Conservation (phyloP, 2,329 filamentous ascomycete genomes). For the Pseudofabraea citricarpa region DNA sequence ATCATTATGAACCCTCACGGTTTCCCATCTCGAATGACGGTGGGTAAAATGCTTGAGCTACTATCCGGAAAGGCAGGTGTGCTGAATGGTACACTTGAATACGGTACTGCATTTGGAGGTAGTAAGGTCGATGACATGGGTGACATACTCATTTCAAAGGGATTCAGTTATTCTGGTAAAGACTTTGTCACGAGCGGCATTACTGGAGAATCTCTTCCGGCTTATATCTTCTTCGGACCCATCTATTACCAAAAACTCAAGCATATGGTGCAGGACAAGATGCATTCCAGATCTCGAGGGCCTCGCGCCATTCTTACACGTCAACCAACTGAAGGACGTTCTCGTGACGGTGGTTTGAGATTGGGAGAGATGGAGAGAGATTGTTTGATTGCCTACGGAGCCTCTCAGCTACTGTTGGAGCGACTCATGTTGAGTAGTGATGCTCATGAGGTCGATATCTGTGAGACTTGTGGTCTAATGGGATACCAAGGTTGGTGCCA, state of each 20-base stretch:
- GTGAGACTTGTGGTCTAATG: slow-evolving; percentile 90
- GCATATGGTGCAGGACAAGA: slow-evolving; percentile 99
- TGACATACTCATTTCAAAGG: slow-evolving; percentile 74
- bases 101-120: slow-evolving; percentile 82
- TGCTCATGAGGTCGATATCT: slow-evolving; percentile 86
- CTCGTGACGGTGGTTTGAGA: slow-evolving; percentile 84
- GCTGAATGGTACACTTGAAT: slow-evolving; percentile 77
- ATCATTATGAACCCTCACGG: slow-evolving; percentile 99
- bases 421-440: slow-evolving; percentile 93
- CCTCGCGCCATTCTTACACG: slow-evolving; percentile 88
- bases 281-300: slow-evolving; percentile 91
- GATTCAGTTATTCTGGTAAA: slow-evolving; percentile 95
- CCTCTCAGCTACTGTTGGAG: slow-evolving; percentile 86
- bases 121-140: slow-evolving; percentile 88
- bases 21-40: slow-evolving; percentile 99
- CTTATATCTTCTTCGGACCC: slow-evolving; percentile 96
- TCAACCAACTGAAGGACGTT: slow-evolving; percentile 93
- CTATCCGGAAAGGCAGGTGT: slow-evolving; percentile 92
- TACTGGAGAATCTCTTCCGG: slow-evolving; percentile 87
- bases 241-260: slow-evolving; percentile 99
- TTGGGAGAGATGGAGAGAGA: slow-evolving; percentile 99
- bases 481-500: slow-evolving; percentile 94
- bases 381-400: slow-evolving; percentile 95
- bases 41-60: slow-evolving; percentile 95
- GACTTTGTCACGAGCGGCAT: slow-evolving; percentile 95